Conservation (phyloP, 139 green algal species). For the Ulvella scutata region DNA sequence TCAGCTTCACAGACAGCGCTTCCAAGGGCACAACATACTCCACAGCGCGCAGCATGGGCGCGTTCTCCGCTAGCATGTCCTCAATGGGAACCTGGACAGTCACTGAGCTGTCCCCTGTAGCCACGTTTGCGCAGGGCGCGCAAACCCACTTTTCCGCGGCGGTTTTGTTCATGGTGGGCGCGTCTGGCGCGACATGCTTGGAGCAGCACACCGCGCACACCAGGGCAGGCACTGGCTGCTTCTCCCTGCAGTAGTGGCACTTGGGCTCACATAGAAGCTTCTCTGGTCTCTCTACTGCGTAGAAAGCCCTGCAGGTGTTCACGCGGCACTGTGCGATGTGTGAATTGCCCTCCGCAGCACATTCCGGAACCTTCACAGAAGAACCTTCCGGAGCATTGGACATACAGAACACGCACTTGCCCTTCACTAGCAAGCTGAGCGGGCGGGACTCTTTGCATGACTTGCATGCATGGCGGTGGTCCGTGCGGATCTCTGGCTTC, state of each 20-base stretch:
- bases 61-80: background rate
- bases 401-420: background rate
- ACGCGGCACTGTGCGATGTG: background rate
- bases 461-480: background rate
- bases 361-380: background rate
- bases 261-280: background rate
- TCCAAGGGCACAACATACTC: background rate
- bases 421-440: background rate
- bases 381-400: background rate
- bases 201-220: background rate
- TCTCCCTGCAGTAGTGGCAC: background rate
- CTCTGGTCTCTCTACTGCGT: background rate
- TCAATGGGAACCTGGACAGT: background rate
- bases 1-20: background rate
- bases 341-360: background rate
- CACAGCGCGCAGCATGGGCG: background rate
- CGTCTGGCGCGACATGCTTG: background rate
- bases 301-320: background rate
- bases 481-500: background rate
- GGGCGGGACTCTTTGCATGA: background rate
- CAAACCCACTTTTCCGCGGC: background rate
- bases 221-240: background rate
- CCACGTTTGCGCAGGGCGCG: background rate
- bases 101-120: background rate
- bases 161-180: background rate